Conservation (phyloP, 1,284 basidiomycete genomes). For the Earliella scabrosa region DNA sequence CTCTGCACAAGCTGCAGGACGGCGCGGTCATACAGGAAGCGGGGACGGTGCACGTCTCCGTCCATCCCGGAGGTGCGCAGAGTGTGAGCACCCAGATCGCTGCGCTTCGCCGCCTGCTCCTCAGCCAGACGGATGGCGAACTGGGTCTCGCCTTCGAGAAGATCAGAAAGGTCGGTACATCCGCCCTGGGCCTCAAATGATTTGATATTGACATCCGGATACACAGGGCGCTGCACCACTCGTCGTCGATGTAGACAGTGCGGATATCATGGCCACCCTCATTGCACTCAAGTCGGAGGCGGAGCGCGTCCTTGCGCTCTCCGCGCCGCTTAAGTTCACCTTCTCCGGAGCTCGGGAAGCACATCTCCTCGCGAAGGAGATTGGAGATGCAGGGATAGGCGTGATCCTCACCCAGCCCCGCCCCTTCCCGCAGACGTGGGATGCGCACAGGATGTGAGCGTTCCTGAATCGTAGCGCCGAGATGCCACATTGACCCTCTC, state of each 20-base stretch:
- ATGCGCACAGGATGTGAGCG: constrained; percentile 51
- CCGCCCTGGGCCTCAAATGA: neutral
- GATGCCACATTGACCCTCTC: neutral
- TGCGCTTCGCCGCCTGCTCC: constrained; percentile 64
- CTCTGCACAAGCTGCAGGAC: constrained; percentile 61
- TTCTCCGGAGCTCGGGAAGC: constrained; percentile 77
- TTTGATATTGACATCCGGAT: neutral
- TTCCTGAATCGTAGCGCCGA: too few relatives aligned
- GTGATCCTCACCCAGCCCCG: constrained; percentile 69
- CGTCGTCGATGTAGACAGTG: constrained; percentile 60
- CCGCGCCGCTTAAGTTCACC: constrained; percentile 52
- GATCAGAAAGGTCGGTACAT: constrained; percentile 51
- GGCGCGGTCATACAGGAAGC: constrained; percentile 72
- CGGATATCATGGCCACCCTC: constrained; percentile 83
- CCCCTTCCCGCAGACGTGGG: constrained; percentile 64
- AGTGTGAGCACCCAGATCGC: constrained; percentile 70
- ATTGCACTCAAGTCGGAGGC: constrained; percentile 76
- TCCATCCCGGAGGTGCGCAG: constrained; percentile 36
- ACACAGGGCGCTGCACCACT: constrained; percentile 53
- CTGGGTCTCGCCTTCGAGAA: constrained; percentile 55
- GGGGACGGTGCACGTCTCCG: constrained; percentile 66
- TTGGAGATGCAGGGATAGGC: constrained; percentile 73
- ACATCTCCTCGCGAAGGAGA: constrained; percentile 73
- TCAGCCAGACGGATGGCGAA: constrained; percentile 48
- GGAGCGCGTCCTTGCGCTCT: constrained; percentile 48